These are phyloP conservation scores for Phytophthora pinifolia DNA, from an alignment of 352 stramenopile genomes.

Conservation along the genomic window DNA sequence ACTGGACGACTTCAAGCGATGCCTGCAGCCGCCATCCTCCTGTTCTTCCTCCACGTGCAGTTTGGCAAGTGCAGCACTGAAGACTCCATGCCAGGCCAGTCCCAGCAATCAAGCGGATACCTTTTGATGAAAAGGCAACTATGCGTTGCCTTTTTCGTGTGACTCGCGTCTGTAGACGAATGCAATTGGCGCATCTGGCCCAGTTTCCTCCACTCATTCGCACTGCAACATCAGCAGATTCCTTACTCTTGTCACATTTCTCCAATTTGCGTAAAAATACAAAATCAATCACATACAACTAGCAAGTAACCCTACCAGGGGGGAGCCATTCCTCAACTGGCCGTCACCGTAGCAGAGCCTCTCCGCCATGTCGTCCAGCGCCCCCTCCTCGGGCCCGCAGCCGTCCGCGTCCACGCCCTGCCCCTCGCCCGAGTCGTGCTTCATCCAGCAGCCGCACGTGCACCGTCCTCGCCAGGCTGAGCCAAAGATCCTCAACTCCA, in stretches of 20 bases:
- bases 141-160: too few species aligned
- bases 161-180: slow-evolving; percentile 33
- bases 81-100: too few species aligned
- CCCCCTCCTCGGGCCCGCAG: slow-evolving; percentile 13
- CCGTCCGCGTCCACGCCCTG: slow-evolving; percentile 41
- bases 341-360: slow-evolving; percentile 10
- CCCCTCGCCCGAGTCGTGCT: slow-evolving; percentile 56
- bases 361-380: slow-evolving; percentile 8
- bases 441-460: slow-evolving; percentile 65
- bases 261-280: not conserved
- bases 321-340: slow-evolving; percentile 19
- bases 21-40: slow-evolving; percentile 24
- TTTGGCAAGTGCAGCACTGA: not conserved
- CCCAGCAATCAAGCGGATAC: slow-evolving; percentile 1
- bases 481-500: slow-evolving; percentile 91
- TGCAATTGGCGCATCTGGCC: slow-evolving; percentile 17
- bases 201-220: not conserved
- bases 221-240: slow-evolving; percentile 5
- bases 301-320: too few species aligned
- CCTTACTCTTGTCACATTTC: slow-evolving; percentile 10
- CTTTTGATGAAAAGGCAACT: slow-evolving; percentile 4
- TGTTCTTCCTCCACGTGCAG: not conserved
- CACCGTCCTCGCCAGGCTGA: slow-evolving; percentile 56
- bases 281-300: not conserved
- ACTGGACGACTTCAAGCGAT: slow-evolving; percentile 50